Percentiles rank a stretch among this genome's conserved stretches.
phyloP scores from a whole-genome alignment of 2,329 filamentous ascomycete genomes.

The Xenosphaeropsis pyriputrescens region DNA sequence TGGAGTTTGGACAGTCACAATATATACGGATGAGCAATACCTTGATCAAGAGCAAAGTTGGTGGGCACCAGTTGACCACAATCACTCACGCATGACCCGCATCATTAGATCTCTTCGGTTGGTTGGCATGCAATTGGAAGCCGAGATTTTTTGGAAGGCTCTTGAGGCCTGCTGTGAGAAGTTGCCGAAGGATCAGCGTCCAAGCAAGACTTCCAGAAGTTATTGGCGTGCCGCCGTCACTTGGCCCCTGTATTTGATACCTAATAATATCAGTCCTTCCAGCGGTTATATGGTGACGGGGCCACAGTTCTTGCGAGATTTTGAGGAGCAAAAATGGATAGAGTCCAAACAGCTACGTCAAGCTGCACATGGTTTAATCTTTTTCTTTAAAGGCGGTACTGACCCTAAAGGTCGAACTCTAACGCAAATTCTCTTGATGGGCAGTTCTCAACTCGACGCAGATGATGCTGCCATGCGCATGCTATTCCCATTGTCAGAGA shows the following conservation, averaged over 20 bases:
- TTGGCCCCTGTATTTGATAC: conserved; percentile 26
- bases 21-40: too few relatives aligned
- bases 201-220: conserved; percentile 18
- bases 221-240: conserved; percentile 33
- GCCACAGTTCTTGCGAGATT: conserved; percentile 8
- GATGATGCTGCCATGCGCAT: conserved; percentile 39
- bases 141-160: conserved; percentile 26
- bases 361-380: too few relatives aligned
- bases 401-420: conserved; percentile 22
- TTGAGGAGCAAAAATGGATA: conserved; percentile 2
- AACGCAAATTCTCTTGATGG: conserved; percentile 28
- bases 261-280: conserved; percentile 23
- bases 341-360: too few relatives aligned
- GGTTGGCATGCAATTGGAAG: conserved; percentile 31
- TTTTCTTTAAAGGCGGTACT: too few relatives aligned
- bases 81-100: conserved; percentile 41
- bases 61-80: conserved; percentile 30
- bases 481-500: conserved; percentile 39
- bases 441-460: conserved; percentile 24
- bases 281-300: conserved; percentile 17
- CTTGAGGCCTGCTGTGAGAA: conserved; percentile 18
- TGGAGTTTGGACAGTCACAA: too few relatives aligned
- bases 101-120: conserved; percentile 39
- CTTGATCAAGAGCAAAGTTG: conserved; percentile 15
- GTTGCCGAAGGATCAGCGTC: conserved; percentile 12